phyloP scores from a whole-genome alignment of 305 asterid genomes.

The Ajuga reptans region DNA sequence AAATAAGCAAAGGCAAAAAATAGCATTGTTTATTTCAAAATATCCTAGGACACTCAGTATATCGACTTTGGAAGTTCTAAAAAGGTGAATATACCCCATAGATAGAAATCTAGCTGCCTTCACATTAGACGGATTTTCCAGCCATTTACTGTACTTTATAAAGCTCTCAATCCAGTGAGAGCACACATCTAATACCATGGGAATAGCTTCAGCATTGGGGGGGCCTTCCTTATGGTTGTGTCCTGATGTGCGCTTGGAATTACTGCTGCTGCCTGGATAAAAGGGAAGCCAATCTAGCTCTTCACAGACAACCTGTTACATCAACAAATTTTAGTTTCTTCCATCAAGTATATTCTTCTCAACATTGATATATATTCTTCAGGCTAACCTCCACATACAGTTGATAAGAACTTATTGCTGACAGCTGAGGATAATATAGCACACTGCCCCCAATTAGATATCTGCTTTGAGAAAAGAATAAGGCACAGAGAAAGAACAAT shows the following conservation, averaged over 20 bases:
- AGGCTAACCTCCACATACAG: slow-evolving; percentile 98
- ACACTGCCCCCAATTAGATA: slow-evolving; percentile 90
- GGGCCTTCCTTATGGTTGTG: slow-evolving; percentile 55
- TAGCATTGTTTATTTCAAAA: neutral
- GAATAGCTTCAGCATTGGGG: slow-evolving; percentile 73
- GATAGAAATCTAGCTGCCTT: slow-evolving; percentile 92
- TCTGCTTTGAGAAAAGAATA: slow-evolving; percentile 40
- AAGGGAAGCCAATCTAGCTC: slow-evolving; percentile 99
- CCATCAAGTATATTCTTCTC: slow-evolving; percentile 21
- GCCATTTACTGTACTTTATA: slow-evolving; percentile 90
- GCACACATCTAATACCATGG: slow-evolving; percentile 68
- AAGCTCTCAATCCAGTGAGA: slow-evolving; percentile 93
- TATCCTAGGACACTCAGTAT: neutral
- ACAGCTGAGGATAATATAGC: slow-evolving; percentile 88
- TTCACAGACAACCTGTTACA: slow-evolving; percentile 89
- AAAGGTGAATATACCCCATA: slow-evolving; percentile 51
- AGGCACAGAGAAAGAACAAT: slow-evolving; percentile 7
- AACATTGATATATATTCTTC: slow-evolving; percentile 19
- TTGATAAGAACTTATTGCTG: slow-evolving; percentile 97
- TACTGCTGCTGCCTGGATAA: slow-evolving; percentile 64
- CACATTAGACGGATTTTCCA: slow-evolving; percentile 69
- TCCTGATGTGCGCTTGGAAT: slow-evolving; percentile 36
- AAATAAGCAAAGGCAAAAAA: slow-evolving; percentile 27
- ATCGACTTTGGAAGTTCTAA: slow-evolving; percentile 22
- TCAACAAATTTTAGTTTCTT: slow-evolving; percentile 22